A percentile compares a stretch with the other conserved stretches of the same genome.
These are phyloP conservation scores for Chlamydomonas schloesseri DNA, from an alignment of 139 green algal species.

Conservation along the genomic window DNA sequence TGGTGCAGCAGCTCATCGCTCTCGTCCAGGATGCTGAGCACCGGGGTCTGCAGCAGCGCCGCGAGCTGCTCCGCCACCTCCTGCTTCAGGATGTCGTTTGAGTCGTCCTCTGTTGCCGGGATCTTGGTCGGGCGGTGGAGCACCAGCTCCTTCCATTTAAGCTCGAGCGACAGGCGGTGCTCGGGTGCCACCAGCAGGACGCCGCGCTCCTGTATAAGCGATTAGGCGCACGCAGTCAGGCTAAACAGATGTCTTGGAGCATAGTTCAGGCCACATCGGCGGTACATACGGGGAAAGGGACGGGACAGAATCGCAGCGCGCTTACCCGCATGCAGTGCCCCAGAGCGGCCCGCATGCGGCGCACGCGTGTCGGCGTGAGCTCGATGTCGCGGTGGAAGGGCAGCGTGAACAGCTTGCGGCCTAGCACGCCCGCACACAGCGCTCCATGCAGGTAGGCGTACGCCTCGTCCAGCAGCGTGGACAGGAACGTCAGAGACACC, in stretches of 20 bases:
- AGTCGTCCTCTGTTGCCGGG: too few relatives aligned
- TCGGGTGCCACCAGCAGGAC: constrained; percentile 67
- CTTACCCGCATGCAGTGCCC: constrained; percentile 48
- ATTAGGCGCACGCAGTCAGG: background rate
- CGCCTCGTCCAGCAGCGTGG: constrained; percentile 58
- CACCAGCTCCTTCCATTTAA: background rate
- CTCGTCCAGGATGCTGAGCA: constrained; percentile 69
- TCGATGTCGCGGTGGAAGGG: constrained; percentile 63
- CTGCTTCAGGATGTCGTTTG: too few relatives aligned
- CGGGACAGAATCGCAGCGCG: too few relatives aligned
- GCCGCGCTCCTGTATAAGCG: constrained; percentile 53
- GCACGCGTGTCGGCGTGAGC: constrained; percentile 1
- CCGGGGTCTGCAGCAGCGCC: constrained; percentile 41
- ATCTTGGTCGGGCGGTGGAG: too few relatives aligned
- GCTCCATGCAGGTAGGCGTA: constrained; percentile 50
- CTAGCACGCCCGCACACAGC: constrained; percentile 61
- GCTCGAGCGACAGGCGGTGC: constrained; percentile 58
- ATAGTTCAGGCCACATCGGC: too few relatives aligned
- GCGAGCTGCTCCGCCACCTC: too few relatives aligned
- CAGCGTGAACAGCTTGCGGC: constrained; percentile 52
- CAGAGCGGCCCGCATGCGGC: constrained; percentile 40
- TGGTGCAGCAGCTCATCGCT: constrained; percentile 69
- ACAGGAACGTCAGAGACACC: constrained; percentile 68
- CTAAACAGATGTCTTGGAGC: too few relatives aligned
- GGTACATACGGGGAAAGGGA: too few relatives aligned